These are phyloP conservation scores for Avicennia marina DNA, from an alignment of 257 asterid genomes.

Conservation along the genomic window DNA sequence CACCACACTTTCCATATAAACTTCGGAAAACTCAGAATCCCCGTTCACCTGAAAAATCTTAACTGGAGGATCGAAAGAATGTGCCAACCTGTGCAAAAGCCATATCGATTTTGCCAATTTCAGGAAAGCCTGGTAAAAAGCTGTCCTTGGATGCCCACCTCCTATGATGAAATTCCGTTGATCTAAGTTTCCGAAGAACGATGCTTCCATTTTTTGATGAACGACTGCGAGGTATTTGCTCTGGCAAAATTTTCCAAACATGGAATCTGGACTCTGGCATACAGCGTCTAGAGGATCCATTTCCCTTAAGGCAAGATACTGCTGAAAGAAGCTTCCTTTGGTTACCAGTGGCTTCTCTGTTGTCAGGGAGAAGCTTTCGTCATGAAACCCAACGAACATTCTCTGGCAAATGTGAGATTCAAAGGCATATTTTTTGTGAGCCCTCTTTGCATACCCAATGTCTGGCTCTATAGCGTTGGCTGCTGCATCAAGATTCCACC, in stretches of 20 bases:
- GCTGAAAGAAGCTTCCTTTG: slow-evolving; percentile 52
- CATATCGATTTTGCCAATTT: slow-evolving; percentile 88
- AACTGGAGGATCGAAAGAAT: slow-evolving; percentile 73
- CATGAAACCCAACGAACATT: slow-evolving; percentile 93
- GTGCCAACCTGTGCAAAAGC: slow-evolving; percentile 86
- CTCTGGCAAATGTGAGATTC: slow-evolving; percentile 94
- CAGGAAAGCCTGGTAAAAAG: slow-evolving; percentile 92
- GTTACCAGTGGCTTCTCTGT: slow-evolving; percentile 30
- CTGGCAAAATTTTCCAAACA: slow-evolving; percentile 74
- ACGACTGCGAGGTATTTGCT: slow-evolving; percentile 66
- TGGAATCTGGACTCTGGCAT: slow-evolving; percentile 67
- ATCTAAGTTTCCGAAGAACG: slow-evolving; percentile 88
- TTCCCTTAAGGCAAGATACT: slow-evolving; percentile 71
- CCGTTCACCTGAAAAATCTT: slow-evolving; percentile 81
- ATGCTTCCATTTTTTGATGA: slow-evolving; percentile 92
- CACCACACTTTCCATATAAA: slow-evolving; percentile 84
- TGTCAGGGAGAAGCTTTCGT: slow-evolving; percentile 57
- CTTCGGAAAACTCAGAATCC: slow-evolving; percentile 83
- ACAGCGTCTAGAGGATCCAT: slow-evolving; percentile 86
- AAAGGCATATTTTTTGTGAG: slow-evolving; percentile 95
- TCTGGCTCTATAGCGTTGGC: slow-evolving; percentile 85
- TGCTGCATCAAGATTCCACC: slow-evolving; percentile 98
- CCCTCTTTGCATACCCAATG: slow-evolving; percentile 73
- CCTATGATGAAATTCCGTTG: slow-evolving; percentile 62
- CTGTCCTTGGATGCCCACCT: slow-evolving; percentile 97